Evolutionary conservation across 768 basidiomycete genomes (phyloP), one percentile per base, ranked within the genome.

Genomic region (Pholiota conissans): DNA sequence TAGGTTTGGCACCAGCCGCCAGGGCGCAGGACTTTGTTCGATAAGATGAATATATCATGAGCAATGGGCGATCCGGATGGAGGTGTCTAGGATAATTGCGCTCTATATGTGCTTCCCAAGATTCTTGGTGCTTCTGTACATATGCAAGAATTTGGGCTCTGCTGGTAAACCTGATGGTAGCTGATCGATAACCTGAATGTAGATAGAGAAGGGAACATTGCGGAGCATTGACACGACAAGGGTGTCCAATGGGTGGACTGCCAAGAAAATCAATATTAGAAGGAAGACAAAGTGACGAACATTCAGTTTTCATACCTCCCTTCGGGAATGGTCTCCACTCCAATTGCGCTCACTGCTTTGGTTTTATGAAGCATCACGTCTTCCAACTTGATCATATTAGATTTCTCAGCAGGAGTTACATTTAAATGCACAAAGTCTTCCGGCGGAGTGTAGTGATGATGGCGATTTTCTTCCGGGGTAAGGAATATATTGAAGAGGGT

Each of bases 401-500:
- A n/a, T n/a, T n/a, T n/a, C n/a, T n/a, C n/a, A n/a, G n/a, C n/a
- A n/a, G n/a, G n/a, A n/a, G n/a, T n/a, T n/a, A n/a, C n/a, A n/a
- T n/a, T n/a, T n/a, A n/a, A n/a, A n/a, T n/a, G n/a, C n/a, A 26
- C 26, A 24, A 61, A 61, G 18, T 24, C 14, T 4, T 14, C 4
- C 4, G 61, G 61, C 3, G 57, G 37, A 8, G 1, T 26, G 27
- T 52, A 56, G 27, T 52, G 9, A 26, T 46, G 37, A 3, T 29
- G 2, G 0, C 13, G 4, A 32, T 58, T 58, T 27, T 56, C 49
- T 24, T 58, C 40, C 29, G 47, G 51, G 2, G 54, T 47, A n/a
- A 58, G 14, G 26, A 62, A 62, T 4, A 62, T 58, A 26, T 62
- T 62, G 50, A 62, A 58, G 9, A 47, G n/a, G 1, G 54, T 55